A percentile compares a stretch with the other conserved stretches of the same genome.
Evolutionary conservation across 2,329 filamentous ascomycete species (phyloP).

Genomic region (Claviceps sp.): DNA sequence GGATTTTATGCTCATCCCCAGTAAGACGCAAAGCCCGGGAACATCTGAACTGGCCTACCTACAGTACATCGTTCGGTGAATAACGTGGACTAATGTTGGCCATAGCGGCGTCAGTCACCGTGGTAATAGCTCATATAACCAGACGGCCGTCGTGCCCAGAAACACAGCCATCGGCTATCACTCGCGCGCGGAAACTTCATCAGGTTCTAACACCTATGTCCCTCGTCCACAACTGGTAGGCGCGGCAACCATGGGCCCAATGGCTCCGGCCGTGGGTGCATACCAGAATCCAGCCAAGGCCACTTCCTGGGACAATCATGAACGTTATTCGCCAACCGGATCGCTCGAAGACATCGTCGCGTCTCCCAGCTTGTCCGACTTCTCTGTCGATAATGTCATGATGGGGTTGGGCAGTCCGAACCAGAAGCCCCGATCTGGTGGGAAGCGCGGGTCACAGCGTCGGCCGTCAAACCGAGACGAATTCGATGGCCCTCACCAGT

Average conservation of each 20-base stretch:
- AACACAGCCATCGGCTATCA: constrained; percentile 19
- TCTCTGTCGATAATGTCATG: constrained; percentile 39
- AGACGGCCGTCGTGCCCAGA: constrained; percentile 8
- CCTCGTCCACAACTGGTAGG: constrained; percentile 28
- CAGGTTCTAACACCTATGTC: constrained; percentile 25
- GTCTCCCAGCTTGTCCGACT: constrained; percentile 48
- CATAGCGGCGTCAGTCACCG: constrained; percentile 31
- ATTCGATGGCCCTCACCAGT: constrained; percentile 78
- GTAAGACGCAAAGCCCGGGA: constrained; percentile 17
- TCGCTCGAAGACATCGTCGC: constrained; percentile 45
- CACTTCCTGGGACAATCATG: constrained; percentile 24
- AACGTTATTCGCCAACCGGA: constrained; percentile 41
- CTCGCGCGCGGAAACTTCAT: constrained; percentile 26
- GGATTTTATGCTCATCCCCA: constrained; percentile 23
- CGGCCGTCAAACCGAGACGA: constrained; percentile 73
- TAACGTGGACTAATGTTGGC: constrained; percentile 18
- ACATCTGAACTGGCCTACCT: neutral
- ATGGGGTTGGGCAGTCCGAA: constrained; percentile 25
- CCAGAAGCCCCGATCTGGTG: constrained; percentile 30
- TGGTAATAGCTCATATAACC: constrained; percentile 17
- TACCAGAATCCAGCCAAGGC: constrained; percentile 24
- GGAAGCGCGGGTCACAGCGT: constrained; percentile 44
- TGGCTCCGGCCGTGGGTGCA: constrained; percentile 17
- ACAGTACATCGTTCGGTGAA: neutral
- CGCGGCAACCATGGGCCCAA: constrained; percentile 17